Evolutionary conservation across 148 eudicot genomes (phyloP).

Genomic region (Vaccinium darrowii): DNA sequence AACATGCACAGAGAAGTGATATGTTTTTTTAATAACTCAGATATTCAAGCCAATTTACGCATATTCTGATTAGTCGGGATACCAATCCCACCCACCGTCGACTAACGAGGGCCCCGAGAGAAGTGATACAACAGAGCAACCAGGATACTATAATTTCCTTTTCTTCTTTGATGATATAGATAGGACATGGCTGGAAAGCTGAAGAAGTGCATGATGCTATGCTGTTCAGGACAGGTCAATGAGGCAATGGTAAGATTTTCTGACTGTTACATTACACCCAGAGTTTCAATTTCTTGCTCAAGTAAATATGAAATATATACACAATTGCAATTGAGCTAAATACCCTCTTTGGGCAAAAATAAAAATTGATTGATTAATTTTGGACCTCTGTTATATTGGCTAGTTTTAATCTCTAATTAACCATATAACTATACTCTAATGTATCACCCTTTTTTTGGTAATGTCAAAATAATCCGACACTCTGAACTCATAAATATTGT

Average conservation of each 20-base stretch:
- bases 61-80: too few species aligned
- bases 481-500: background rate
- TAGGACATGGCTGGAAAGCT: background rate
- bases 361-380: too few species aligned
- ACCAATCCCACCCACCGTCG: too few species aligned
- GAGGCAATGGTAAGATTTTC: background rate
- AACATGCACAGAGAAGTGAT: background rate
- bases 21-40: too few species aligned
- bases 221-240: background rate
- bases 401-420: too few species aligned
- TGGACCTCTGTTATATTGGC: too few species aligned
- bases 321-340: background rate
- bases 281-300: background rate
- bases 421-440: background rate
- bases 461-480: background rate
- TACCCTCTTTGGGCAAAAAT: too few species aligned
- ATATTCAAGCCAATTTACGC: too few species aligned
- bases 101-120: background rate
- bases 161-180: too few species aligned
- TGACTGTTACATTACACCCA: background rate
- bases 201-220: slow-evolving; percentile 5
- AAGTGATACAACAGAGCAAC: background rate
- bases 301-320: background rate
- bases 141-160: background rate
- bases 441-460: background rate